Evolutionary conservation across 768 basidiomycete species (phyloP), one percentile per base, ranked within the genome.

Genomic region (Termitomyces sp.): DNA sequence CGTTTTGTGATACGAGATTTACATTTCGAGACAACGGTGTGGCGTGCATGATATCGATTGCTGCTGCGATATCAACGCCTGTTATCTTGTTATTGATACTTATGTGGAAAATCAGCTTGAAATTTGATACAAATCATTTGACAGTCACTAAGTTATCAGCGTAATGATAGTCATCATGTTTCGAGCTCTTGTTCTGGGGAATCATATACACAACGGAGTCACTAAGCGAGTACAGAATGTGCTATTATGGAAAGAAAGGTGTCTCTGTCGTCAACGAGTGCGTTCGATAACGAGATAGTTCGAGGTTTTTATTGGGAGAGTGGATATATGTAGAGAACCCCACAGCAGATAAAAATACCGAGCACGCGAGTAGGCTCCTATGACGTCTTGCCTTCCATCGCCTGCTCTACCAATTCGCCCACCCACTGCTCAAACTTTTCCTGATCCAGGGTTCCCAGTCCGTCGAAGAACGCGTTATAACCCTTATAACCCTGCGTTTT

Each of bases 381-480:
- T 61, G 81, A 72, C 58, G 78, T 69, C 69, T 88, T 88, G 16
- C 87, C 85, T 71, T 88, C 88, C 87, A 91, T 91, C 9, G 81
- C 83, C 38, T 79, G 75, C 68, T 90, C 89, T 28, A 93, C 90
- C 33, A 90, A 75, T 57, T 81, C 84, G 4, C 86, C 87, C 3
- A 94, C 84, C 92, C 93, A 96, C 36, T 75, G 77, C 73, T 91
- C 91, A 61, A 96, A 91, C 32, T 71, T 75, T 18, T 82, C 86
- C 70, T 90, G 86, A 68, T 91, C 87, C 80, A 98, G 84, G 35
- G 79, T 83, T 3, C 95, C 95, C 28, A 84, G 77, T 50, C 84
- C 87, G 65, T 95, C 92, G 69, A 96, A 94, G 74, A 96, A 92
- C 15, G 81, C 79, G 36, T 85, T 86, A 73, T 89, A 91, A 20